Percentiles rank a stretch among this genome's conserved stretches.
Evolutionary conservation across 192 early-diverging fungal genomes (phyloP).

Genomic region (Pecoramyces ruminantium): DNA sequence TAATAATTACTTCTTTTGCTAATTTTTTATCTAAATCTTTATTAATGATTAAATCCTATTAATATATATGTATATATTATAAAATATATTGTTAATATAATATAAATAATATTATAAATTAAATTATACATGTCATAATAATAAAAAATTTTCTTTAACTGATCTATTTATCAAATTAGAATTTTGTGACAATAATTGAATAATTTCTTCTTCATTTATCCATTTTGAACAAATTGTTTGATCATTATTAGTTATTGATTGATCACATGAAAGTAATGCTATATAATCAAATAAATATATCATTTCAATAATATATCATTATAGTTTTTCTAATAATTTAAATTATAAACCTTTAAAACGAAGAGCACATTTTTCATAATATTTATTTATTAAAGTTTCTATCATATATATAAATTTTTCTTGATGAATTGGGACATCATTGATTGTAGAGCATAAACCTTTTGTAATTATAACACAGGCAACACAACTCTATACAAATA

Average conservation of each 20-base stretch:
- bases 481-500: slow-evolving; percentile 34
- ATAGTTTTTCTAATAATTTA: too few species aligned
- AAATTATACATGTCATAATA: too few species aligned
- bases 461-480: slow-evolving; percentile 40
- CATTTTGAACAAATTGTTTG: not conserved
- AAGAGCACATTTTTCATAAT: slow-evolving; percentile 44
- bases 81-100: too few species aligned
- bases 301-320: not conserved
- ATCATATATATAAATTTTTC: slow-evolving; percentile 54
- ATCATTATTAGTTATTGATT: slow-evolving; percentile 3
- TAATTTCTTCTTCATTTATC: not conserved
- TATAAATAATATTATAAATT: too few species aligned
- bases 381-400: slow-evolving; percentile 43
- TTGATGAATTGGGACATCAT: slow-evolving; percentile 45
- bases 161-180: not conserved
- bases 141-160: too few species aligned
- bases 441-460: slow-evolving; percentile 40
- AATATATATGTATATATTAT: not conserved
- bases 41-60: not conserved
- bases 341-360: not conserved
- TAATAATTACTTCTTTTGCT: not conserved
- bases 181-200: not conserved
- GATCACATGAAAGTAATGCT: slow-evolving; percentile 20
- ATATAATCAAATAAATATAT: not conserved
- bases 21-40: not conserved